Base-by-base conservation (phyloP, 352 stramenopile genomes). In the Globisporangium alternatum region DNA sequence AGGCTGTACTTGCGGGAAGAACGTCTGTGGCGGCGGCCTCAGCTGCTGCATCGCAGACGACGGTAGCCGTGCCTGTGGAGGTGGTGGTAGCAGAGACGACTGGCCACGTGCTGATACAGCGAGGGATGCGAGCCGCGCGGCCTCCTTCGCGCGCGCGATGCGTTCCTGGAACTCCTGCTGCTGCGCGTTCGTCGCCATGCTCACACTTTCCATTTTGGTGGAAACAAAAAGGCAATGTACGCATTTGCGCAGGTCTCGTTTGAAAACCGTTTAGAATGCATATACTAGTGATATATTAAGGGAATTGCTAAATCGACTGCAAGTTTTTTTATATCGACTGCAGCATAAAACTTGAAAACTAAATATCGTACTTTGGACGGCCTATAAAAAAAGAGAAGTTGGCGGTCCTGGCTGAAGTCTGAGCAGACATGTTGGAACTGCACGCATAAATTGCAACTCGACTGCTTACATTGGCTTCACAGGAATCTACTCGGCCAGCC, bases 101-200 rank as follows among this genome's bases (percentile, higher is more conserved):
- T 60, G 52, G 17, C 39, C 54, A 0, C 77, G 79, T 15, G 73
- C 44, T 31, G 66, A 49, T 7, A 71, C 77, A 7, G 76, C 75
- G 43, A 86, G 74, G 6, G 80, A 84, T 28, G 80, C 70, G 56
- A 89, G 61, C 5, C 80, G 78, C 37, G 76, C 78, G 4, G 78
- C 74, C 43, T 85, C 75, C 52, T 86, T 83, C 37, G 78, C 78
- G 53, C 80, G 70, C 5, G 78, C 78, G 33, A 88, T 87, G 35
- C 75, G 78, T 56, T 75, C 68, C 59, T 88, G 74, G 74, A 89
- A 86, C 39, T 71, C 49, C 54, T 56, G 41, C 60, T 75, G 53
- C 31, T 59, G 33, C 68, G 19, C 51, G 51, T 57, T 30, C 30
- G 31, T 44, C 30, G 35, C 52, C 52, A 57, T 57, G 33, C 31